Percentiles rank a stretch among this genome's conserved stretches.
phyloP scores from a whole-genome alignment of 140 eudicot genomes.

The Stevia rebaudiana region DNA sequence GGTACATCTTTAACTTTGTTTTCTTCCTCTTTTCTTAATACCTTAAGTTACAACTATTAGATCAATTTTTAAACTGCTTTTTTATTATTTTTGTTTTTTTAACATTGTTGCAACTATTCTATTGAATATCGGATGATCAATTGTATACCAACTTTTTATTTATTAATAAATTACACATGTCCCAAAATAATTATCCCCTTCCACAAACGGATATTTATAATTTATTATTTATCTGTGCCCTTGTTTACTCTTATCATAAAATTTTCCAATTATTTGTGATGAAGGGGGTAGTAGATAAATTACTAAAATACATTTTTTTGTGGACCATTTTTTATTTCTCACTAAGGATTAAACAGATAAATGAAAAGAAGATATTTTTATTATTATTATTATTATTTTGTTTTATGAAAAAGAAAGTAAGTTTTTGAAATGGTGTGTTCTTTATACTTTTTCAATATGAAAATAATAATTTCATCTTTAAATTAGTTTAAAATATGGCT shows the following conservation, averaged over 20 bases:
- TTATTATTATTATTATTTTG: no score
- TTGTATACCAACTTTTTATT: neutral
- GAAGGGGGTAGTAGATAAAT: neutral
- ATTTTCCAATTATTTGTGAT: neutral
- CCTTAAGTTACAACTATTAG: neutral
- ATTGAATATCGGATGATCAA: neutral
- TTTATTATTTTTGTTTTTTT: no score
- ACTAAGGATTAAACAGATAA: neutral
- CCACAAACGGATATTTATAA: neutral
- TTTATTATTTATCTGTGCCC: neutral
- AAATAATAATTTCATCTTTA: no score
- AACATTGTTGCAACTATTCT: no score
- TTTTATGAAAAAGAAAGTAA: no score
- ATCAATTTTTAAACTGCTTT: no score
- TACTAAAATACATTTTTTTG: neutral
- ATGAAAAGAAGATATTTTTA: neutral
- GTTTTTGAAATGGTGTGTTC: neutral
- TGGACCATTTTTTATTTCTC: constrained; percentile 8
- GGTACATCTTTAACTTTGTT: constrained; percentile 35
- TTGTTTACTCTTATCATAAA: neutral
- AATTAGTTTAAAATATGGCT: neutral
- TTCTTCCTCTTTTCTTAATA: neutral
- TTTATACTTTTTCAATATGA: no score
- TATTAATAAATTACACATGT: neutral
- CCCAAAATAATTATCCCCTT: neutral